Evolutionary conservation across 2,329 filamentous ascomycete genomes (phyloP).

Genomic region (Colletotrichum acutatum): DNA sequence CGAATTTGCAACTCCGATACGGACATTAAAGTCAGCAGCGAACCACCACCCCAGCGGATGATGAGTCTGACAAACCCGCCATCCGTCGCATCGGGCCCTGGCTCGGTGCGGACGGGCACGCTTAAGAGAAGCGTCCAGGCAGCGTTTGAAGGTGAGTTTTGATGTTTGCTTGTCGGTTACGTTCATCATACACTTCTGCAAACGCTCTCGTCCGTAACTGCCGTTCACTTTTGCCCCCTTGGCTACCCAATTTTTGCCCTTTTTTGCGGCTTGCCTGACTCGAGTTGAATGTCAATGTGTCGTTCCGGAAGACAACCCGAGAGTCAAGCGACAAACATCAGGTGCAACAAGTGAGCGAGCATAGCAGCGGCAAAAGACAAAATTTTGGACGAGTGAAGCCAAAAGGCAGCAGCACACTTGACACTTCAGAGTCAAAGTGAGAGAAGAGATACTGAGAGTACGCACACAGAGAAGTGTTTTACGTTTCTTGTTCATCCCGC

Average conservation of each 20-base stretch:
- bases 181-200: background rate
- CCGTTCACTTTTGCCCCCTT: background rate
- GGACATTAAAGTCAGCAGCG: constrained; percentile 23
- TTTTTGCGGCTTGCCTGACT: constrained; percentile 17
- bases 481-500: background rate
- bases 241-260: constrained; percentile 17
- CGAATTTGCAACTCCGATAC: constrained; percentile 7
- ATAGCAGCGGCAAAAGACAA: background rate
- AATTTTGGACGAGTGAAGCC: background rate
- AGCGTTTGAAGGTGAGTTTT: constrained; percentile 67
- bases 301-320: constrained; percentile 7
- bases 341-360: background rate
- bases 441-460: background rate
- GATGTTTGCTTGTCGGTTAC: constrained; percentile 28
- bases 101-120: constrained; percentile 54
- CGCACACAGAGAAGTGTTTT: background rate
- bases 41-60: constrained; percentile 9
- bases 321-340: constrained; percentile 19
- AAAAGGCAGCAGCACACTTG: background rate
- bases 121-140: constrained; percentile 70
- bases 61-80: constrained; percentile 68
- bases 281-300: constrained; percentile 21
- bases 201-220: background rate
- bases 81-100: constrained; percentile 60
- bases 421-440: background rate